Evolutionary conservation across 495 filamentous ascomycete species (phyloP).

Genomic region (Beverwykella pulmonaria): DNA sequence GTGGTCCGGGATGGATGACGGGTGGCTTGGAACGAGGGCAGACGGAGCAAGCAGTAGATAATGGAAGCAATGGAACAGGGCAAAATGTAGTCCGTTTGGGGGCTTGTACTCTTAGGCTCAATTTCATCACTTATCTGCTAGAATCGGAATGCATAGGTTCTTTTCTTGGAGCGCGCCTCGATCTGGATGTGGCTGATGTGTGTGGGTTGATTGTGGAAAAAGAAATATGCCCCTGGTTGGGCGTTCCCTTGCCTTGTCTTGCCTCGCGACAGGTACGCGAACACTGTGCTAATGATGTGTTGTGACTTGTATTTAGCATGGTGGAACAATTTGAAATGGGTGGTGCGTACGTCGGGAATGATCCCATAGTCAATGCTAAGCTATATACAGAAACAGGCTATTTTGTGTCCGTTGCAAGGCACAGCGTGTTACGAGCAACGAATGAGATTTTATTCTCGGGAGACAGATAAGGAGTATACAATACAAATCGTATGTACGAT

Average conservation of each 20-base stretch:
- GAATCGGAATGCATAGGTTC: conserved; percentile 17
- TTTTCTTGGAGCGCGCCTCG: not conserved
- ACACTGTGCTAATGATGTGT: too few relatives aligned
- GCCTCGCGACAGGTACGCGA: too few relatives aligned
- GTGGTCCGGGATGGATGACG: conserved; percentile 5
- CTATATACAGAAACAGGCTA: too few relatives aligned
- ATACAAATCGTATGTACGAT: not conserved
- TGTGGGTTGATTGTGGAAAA: not conserved
- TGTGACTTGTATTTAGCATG: too few relatives aligned
- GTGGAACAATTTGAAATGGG: too few relatives aligned
- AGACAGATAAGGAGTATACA: not conserved
- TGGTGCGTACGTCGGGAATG: too few relatives aligned
- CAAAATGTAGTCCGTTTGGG: conserved; percentile 25
- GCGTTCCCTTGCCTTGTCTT: not conserved
- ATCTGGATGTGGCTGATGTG: too few relatives aligned
- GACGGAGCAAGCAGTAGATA: conserved; percentile 22
- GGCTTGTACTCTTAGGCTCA: conserved; percentile 29
- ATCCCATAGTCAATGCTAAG: too few relatives aligned
- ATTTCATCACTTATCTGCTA: conserved; percentile 7
- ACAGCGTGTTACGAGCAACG: too few relatives aligned
- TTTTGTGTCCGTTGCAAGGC: too few relatives aligned
- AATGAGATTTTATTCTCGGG: too few relatives aligned
- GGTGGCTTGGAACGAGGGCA: not conserved
- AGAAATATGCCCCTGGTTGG: not conserved
- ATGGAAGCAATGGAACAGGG: conserved; percentile 15